These are phyloP conservation scores for Forsythia suspensa DNA, from an alignment of 257 asterid species.

Conservation along the genomic window DNA sequence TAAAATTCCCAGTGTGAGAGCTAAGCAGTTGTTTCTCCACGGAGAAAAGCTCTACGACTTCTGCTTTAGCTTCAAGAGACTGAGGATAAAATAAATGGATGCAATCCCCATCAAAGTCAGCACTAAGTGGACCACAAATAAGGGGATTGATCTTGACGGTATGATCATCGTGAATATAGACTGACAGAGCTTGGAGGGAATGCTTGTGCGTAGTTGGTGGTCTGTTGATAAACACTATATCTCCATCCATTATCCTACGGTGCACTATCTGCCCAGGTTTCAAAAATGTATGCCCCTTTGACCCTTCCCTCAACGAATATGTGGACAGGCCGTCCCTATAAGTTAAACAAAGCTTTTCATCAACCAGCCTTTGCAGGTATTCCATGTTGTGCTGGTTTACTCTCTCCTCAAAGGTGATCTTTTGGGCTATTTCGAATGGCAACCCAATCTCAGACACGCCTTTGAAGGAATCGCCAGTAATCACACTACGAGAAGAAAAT, in stretches of 20 bases:
- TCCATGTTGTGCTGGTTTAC: constrained; percentile 78
- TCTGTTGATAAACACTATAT: constrained; percentile 83
- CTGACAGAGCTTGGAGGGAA: constrained; percentile 85
- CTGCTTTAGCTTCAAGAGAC: constrained; percentile 93
- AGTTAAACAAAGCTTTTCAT: constrained; percentile 76
- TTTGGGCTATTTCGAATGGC: constrained; percentile 89
- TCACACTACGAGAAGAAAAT: constrained; percentile 94
- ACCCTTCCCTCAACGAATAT: constrained; percentile 87
- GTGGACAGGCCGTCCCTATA: constrained; percentile 76
- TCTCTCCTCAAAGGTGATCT: constrained; percentile 85
- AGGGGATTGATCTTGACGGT: constrained; percentile 94
- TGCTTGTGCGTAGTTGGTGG: constrained; percentile 99
- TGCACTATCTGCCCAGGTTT: constrained; percentile 93
- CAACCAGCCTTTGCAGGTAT: constrained; percentile 82
- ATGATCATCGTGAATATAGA: constrained; percentile 85
- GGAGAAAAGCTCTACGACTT: constrained; percentile 87
- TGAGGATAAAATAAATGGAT: constrained; percentile 93
- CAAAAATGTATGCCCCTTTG: constrained; percentile 88
- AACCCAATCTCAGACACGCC: constrained; percentile 92
- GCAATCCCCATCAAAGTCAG: constrained; percentile 96
- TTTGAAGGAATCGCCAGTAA: constrained; percentile 90
- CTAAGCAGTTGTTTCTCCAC: constrained; percentile 95
- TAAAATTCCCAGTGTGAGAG: constrained; percentile 97
- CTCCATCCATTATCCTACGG: constrained; percentile 94
- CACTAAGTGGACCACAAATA: constrained; percentile 92